Base-by-base conservation (phyloP, 2,329 filamentous ascomycete genomes). In the Fusarium sp. region DNA sequence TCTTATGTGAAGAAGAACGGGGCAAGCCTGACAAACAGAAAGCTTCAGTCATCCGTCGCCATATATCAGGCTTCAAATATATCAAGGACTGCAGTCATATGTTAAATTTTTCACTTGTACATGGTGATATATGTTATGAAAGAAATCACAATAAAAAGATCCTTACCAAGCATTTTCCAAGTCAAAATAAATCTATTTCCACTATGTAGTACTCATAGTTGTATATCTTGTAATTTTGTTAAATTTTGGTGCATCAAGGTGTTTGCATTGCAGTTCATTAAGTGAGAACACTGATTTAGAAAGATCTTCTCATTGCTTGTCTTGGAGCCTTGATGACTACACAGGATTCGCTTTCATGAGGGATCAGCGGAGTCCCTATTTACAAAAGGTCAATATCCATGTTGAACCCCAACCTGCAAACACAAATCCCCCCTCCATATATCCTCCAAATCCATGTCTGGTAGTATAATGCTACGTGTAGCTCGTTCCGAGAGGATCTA, bases 401-500 rank as follows among this genome's bases (percentile, higher is more conserved):
- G 17, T 42, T 26, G 26, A 44, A 39, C 22, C 32, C 32, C 44
- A 51, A 28, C 38, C 42, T n/a, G 28, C 48, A 51, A 28, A 26
- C 24, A 67, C 30, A 34, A 39, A 39, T 32, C 7, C 47, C n/a
- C 30, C 66, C 41, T 52, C 42, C 41, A 17, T 32, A 32, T 15
- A 13, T 54, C 41, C 39, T 58, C 59, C 36, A 22, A 20, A 22
- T 42, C 41, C 62, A 50, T 64, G 26, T 54, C 38, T 57, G 26
- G 50, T 28, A 28, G 41, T 39, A 30, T 57, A 76, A 81, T 71
- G 79, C 77, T 36, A 73, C 77, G 54, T 75, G 75, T 42, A 64
- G 73, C 69, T 64, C 83, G 65, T 56, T 83, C 62, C 68, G 79
- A 51, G 68, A 78, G 60, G 58, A 83, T 61, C 67, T 83, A 61